Conservation (phyloP, 2,329 filamentous ascomycete species). For the Aspergillus brasiliensis region DNA sequence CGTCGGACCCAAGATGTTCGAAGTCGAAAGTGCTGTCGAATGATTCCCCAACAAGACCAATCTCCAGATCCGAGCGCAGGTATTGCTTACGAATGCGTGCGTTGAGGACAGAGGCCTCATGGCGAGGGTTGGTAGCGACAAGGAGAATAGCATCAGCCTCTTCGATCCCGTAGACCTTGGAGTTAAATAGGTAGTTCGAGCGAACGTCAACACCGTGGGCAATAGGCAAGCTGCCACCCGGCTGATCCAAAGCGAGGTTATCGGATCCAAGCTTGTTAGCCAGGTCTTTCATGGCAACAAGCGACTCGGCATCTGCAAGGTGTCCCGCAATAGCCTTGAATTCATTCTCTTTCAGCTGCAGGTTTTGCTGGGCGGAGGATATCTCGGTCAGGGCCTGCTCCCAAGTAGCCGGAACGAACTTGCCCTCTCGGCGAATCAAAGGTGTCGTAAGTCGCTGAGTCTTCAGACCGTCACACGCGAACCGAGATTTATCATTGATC, state of each 20-base stretch:
- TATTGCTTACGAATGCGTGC: conserved; percentile 97
- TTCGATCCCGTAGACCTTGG: conserved; percentile 88
- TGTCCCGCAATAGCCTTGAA: conserved; percentile 95
- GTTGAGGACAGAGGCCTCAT: conserved; percentile 93
- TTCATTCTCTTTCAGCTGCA: conserved; percentile 85
- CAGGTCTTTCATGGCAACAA: conserved; percentile 96
- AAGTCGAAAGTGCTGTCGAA: conserved; percentile 97
- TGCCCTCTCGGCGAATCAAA: conserved; percentile 81
- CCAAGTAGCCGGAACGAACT: conserved; percentile 92
- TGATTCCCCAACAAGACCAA: conserved; percentile 85
- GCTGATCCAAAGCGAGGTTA: conserved; percentile 90
- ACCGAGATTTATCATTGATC: conserved; percentile 98
- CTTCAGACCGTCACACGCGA: conserved; percentile 94
- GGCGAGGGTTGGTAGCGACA: conserved; percentile 90
- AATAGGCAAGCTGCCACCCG: conserved; percentile 77
- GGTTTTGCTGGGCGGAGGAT: conserved; percentile 73
- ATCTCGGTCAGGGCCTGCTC: conserved; percentile 93
- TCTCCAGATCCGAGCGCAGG: conserved; percentile 89
- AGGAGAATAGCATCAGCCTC: conserved; percentile 90
- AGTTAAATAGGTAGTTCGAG: conserved; percentile 97
- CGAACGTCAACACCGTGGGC: conserved; percentile 92
- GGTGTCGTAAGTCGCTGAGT: conserved; percentile 94
- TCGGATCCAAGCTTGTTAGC: conserved; percentile 96
- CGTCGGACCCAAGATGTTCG: conserved; percentile 81
- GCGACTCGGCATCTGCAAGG: conserved; percentile 85